A percentile compares a stretch with the other conserved stretches of the same genome.
phyloP scores from a whole-genome alignment of 1,284 basidiomycete species.

The Coniferiporia sulphurascens region DNA sequence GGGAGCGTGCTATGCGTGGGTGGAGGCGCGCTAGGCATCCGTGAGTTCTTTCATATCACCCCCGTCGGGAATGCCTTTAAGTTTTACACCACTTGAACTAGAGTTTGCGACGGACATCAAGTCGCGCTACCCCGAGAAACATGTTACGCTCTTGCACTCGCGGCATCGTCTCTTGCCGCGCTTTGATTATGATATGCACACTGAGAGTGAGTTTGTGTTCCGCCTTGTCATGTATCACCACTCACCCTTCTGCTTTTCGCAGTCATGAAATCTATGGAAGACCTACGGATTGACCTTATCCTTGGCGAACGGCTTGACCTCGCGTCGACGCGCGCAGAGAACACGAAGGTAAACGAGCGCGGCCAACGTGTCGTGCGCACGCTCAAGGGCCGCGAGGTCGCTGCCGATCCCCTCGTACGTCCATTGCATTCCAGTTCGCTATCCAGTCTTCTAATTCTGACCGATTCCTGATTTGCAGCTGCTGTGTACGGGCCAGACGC shows the following conservation, averaged over 20 bases:
- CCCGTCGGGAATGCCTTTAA: slow-evolving; percentile 1
- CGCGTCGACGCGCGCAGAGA: slow-evolving; percentile 29
- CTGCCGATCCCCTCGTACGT: slow-evolving; percentile 59
- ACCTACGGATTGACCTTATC: slow-evolving; percentile 43
- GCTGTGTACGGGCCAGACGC: slow-evolving; percentile 71
- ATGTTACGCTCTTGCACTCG: slow-evolving; percentile 66
- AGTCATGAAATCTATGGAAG: slow-evolving; percentile 39
- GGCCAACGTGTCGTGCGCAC: slow-evolving; percentile 46
- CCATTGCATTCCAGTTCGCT: background rate
- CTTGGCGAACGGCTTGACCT: slow-evolving; percentile 54
- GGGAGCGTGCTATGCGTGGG: slow-evolving; percentile 51
- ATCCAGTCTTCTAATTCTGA: background rate
- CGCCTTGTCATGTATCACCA: background rate
- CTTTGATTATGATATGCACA: slow-evolving; percentile 55
- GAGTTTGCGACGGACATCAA: slow-evolving; percentile 70
- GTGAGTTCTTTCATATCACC: slow-evolving; percentile 33
- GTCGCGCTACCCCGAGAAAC: slow-evolving; percentile 50
- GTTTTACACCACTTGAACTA: slow-evolving; percentile 21
- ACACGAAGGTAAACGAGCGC: slow-evolving; percentile 26
- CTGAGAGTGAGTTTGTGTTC: slow-evolving; percentile 37
- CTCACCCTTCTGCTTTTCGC: too few relatives aligned
- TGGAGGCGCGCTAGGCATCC: slow-evolving; percentile 59
- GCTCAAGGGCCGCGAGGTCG: slow-evolving; percentile 50
- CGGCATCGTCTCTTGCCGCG: slow-evolving; percentile 52
- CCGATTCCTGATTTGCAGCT: slow-evolving; percentile 39